Base-by-base conservation (phyloP, 495 filamentous ascomycete species). In the Cercophora newfieldiana region DNA sequence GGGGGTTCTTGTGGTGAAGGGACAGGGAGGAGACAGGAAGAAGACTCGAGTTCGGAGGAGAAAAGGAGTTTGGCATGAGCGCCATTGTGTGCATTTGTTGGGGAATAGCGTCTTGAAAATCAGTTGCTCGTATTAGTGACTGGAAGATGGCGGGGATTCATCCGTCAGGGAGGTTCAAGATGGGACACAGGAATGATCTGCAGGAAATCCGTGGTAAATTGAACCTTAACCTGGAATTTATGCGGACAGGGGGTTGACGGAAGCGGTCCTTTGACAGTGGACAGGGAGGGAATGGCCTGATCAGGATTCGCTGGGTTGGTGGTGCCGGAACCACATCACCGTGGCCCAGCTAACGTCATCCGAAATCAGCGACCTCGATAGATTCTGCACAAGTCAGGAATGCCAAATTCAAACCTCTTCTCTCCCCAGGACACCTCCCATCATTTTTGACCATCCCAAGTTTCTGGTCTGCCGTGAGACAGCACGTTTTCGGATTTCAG, bases 1-100 rank as follows among this genome's bases (percentile, higher is more conserved):
- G 90, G 12, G 85, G 87, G 0, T 91, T 83, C 54, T 77, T 94
- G 4, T 93, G 90, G 82, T 85, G 58, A 79, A 29, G 14, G 44
- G 1, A 22, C n/a, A 24, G n/a, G 29, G 28, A 51, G 3, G 48
- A 7, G 30, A 28, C 26, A 7, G 28, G 25, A 33, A 18, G 18
- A 22, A 26, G 50, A n/a, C n/a, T n/a, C n/a, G n/a, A n/a, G n/a
- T n/a, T n/a, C n/a, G 50, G 50, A 53, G 4, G 6, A 14, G 25
- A 14, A 2, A 2, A 14, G 3, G 6, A 19, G 25, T 53, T 53
- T 14, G 3, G 37, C 37, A 44, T 44, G 37, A 44, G 12, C 12
- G 37, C 37, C 37, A 16, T n/a, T n/a, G n/a, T n/a, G n/a, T n/a
- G n/a, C n/a, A 44, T 16, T 44, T 44, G 37, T 8, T 16, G 18